Evolutionary conservation across 2,329 filamentous ascomycete genomes (phyloP), one percentile per base, ranked within the genome.

Genomic region (Aspergillus alliaceus): DNA sequence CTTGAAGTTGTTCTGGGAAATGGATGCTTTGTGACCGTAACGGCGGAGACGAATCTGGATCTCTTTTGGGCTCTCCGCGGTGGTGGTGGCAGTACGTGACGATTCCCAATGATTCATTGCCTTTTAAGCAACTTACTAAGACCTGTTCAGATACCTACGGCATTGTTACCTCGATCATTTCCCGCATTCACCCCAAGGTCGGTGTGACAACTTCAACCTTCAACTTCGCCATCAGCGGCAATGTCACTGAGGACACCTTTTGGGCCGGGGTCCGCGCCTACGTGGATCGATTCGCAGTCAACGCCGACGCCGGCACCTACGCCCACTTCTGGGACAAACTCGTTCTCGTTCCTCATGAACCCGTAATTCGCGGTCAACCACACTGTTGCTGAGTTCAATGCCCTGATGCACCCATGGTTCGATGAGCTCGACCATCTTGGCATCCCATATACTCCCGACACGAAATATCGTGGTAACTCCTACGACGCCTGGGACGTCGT

Each of bases 321-420:
- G 58, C 69, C 24, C 72, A 72, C 57, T 72, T 72, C 63, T 69
- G 63, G 65, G 53, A 18, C 52, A 0, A 25, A 61, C 18, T 50
- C 61, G 1, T 84, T 69, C 67, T 6, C 49, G 42, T 68, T 68
- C 55, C 57, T 72, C 35, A 67, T 68, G 65, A 68, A 67, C 48
- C 64, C 64, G 2, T 72, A 68, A 59, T 65, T 66, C 12, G 65
- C 68, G 1, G 58, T 65, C 11, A 65, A 69, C 52, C 60, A 71
- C 54, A 69, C 67, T 0, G 53, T 72, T 14, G 63, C 61, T 14
- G 57, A 71, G 15, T 69, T 60, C 48, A 65, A 67, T n/a, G 22
- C 60, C 15, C 55, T 72, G 7, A 53, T 72, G 2, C 47, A 64
- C 44, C 69, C 69, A 5, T 70, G 67, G 66, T 69, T 64, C 50